phyloP scores from a whole-genome alignment of 768 basidiomycete genomes.

The Austroboletus eburneus region DNA sequence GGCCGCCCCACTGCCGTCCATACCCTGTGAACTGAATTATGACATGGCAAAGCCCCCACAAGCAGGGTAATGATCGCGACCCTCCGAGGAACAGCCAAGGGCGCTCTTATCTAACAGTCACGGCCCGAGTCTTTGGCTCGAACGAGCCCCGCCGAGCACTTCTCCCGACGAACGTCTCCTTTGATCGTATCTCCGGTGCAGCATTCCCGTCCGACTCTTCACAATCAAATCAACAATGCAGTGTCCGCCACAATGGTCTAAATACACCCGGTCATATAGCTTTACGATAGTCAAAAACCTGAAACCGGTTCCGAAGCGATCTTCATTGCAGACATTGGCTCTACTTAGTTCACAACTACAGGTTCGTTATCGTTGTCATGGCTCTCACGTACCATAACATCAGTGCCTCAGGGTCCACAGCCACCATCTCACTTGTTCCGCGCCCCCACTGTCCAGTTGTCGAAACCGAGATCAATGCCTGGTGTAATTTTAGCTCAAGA shows the following conservation, averaged over 20 bases:
- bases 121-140: not conserved
- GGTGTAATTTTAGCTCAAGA: conserved; percentile 12
- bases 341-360: not conserved
- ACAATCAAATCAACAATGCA: not conserved
- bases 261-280: not conserved
- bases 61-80: not conserved
- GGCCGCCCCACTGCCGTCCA: not conserved
- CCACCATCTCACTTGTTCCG: conserved; percentile 3
- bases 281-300: not conserved
- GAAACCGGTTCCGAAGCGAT: not conserved
- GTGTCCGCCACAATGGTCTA: conserved; percentile 1
- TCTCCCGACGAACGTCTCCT: not conserved
- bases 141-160: not conserved
- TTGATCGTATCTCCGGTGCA: not conserved
- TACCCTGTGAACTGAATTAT: conserved; percentile 1
- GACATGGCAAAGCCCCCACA: not conserved
- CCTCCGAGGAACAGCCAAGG: conserved; percentile 1
- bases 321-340: not conserved
- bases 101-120: not conserved
- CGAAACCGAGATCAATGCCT: conserved; percentile 68
- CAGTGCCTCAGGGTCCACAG: not conserved
- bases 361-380: not conserved
- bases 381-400: conserved; percentile 1
- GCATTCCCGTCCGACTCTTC: too few relatives aligned
- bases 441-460: conserved; percentile 46